Base-by-base conservation (phyloP, 2,329 filamentous ascomycete species). In the Paecilomyces sp. region DNA sequence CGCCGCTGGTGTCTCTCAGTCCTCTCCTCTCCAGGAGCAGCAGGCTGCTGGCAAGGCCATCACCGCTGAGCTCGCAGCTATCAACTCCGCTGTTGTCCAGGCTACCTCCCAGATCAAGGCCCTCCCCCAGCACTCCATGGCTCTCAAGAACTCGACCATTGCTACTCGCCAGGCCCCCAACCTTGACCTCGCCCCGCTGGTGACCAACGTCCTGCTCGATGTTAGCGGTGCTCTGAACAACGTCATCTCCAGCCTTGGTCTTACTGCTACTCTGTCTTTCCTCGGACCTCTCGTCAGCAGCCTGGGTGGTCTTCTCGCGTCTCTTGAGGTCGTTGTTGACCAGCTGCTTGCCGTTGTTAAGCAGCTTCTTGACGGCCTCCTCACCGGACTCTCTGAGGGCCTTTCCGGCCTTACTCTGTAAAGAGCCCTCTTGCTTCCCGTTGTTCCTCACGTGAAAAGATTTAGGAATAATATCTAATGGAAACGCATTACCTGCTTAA, bases 241-340 rank as follows among this genome's bases (percentile, higher is more conserved):
- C 4, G 58, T 62, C 9, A 56, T 62, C 54, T 56, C 61, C 15
- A 58, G 56, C 1, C 30, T 62, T 4, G 61, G 61, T 1, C 54
- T 62, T 52, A 30, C 57, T 33, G 52, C 61, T 6, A 63, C 59
- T 4, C 60, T 63, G 12, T 57, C 59, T 24, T 58, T 63, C 60
- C 53, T 63, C 24, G 60, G 59, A 18, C 59, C 61, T 1, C 50
- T 61, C 12, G 57, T 63, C n/a, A 2, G 11, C 4, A 57, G 57
- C 12, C 31, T 63, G n/a, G 59, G 60, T 28, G 34, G 15, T 11
- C 31, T 63, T 47, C 55, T 63, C 3, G 47, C 55, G 22, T 30
- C 57, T 3, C 53, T 63, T 51, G 50, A 61, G 3, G 54, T 57
- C 2, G 61, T 63, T 9, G 61, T 63, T 2, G 36, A 58, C 28